Conservation (phyloP, 768 basidiomycete genomes). For the Strobilomyces dryophilus region DNA sequence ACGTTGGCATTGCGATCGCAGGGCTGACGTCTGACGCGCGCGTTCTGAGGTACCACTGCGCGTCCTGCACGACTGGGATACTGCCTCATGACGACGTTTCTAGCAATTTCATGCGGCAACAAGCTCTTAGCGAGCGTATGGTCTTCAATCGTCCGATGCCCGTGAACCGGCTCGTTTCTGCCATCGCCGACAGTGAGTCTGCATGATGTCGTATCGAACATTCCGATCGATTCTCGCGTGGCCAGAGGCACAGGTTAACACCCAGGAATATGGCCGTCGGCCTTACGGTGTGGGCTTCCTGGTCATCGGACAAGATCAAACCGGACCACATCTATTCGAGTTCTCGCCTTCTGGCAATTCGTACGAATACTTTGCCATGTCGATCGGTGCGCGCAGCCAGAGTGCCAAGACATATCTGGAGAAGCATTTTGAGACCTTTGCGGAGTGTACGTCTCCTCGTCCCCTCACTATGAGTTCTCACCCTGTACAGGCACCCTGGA, state of each 20-base stretch:
- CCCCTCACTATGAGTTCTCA: neutral
- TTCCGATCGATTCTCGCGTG: constrained; percentile 5
- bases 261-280: constrained; percentile 94
- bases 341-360: constrained; percentile 97
- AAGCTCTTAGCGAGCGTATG: constrained; percentile 95
- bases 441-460: constrained; percentile 57
- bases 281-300: constrained; percentile 99
- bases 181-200: constrained; percentile 90
- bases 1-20: constrained; percentile 98
- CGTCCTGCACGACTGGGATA: neutral
- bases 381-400: constrained; percentile 96
- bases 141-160: constrained; percentile 93
- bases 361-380: constrained; percentile 98
- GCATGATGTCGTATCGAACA: neutral
- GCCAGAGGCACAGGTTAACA: constrained; percentile 95
- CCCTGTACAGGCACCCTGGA: constrained; percentile 58
- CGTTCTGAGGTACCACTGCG: constrained; percentile 69
- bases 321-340: constrained; percentile 97
- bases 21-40: constrained; percentile 98
- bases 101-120: constrained; percentile 99
- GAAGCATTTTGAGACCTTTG: constrained; percentile 86
- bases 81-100: constrained; percentile 1
- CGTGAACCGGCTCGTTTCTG: constrained; percentile 86
- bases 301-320: constrained; percentile 92
- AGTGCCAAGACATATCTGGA: constrained; percentile 99